Conservation (phyloP, 169 alveolate species). For the Eimeria zaria region DNA sequence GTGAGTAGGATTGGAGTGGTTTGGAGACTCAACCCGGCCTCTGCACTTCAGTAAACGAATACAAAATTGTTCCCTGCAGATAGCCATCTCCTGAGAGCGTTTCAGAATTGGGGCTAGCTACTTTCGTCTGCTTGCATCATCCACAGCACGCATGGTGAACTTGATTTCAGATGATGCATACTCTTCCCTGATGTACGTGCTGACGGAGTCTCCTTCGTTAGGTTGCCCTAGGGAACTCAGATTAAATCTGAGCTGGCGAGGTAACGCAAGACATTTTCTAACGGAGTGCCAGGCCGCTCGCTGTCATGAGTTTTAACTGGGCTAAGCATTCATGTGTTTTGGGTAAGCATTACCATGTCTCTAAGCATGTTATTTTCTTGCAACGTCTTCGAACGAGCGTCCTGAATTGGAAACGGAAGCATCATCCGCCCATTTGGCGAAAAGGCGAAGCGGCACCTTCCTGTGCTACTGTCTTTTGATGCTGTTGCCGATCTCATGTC, state of each 20-base stretch:
- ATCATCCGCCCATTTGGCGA: not conserved
- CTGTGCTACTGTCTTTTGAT: not conserved
- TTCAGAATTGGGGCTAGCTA: not conserved
- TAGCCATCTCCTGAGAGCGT: not conserved
- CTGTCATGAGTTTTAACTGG: not conserved
- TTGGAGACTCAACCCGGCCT: not conserved
- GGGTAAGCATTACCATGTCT: not conserved
- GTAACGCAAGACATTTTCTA: not conserved
- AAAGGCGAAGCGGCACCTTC: not conserved
- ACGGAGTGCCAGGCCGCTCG: not conserved
- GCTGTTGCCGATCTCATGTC: not conserved
- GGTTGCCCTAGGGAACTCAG: not conserved
- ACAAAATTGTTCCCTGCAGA: not conserved
- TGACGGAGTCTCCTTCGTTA: not conserved
- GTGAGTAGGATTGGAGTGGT: conserved; percentile 8
- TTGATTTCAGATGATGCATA: not conserved
- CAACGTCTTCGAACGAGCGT: not conserved
- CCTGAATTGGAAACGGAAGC: not conserved
- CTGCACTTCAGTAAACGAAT: not conserved
- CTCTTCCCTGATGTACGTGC: not conserved
- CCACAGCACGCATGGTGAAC: not conserved
- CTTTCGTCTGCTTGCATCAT: not conserved
- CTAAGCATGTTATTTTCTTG: not conserved
- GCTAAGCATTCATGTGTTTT: not conserved
- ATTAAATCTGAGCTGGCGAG: not conserved